A percentile compares a stretch with the other conserved stretches of the same genome.
Conservation (phyloP, 306 rosid species). For the Lupinus albus region DNA sequence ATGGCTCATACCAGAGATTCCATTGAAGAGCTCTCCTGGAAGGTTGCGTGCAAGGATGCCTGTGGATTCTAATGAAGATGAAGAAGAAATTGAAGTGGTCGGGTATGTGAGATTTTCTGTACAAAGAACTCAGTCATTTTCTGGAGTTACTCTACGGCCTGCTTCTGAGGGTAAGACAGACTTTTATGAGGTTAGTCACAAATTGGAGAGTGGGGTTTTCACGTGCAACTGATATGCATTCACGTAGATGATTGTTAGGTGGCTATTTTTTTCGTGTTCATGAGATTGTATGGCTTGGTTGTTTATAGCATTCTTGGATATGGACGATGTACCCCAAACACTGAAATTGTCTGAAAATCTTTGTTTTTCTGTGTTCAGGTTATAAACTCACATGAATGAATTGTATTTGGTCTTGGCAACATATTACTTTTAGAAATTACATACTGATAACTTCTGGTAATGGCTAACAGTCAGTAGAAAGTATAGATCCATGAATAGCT, state of each 20-base stretch:
- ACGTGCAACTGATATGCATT: slow-evolving; percentile 69
- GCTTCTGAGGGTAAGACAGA: slow-evolving; percentile 85
- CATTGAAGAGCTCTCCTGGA: slow-evolving; percentile 74
- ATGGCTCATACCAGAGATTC: slow-evolving; percentile 85
- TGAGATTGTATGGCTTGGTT: too few relatives aligned
- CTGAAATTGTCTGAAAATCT: slow-evolving; percentile 39
- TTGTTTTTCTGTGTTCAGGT: slow-evolving; percentile 43
- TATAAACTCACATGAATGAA: slow-evolving; percentile 43
- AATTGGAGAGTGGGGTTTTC: slow-evolving; percentile 75
- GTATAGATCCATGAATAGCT: slow-evolving; percentile 22
- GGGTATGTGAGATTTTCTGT: slow-evolving; percentile 74
- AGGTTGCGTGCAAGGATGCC: slow-evolving; percentile 87
- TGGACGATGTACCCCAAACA: slow-evolving; percentile 55
- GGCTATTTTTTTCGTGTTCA: slow-evolving; percentile 24
- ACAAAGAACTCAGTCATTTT: slow-evolving; percentile 64
- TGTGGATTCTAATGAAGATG: slow-evolving; percentile 67
- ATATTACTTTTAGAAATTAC: neutral
- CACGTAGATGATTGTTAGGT: slow-evolving; percentile 38
- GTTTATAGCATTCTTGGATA: too few relatives aligned
- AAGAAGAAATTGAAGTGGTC: slow-evolving; percentile 77
- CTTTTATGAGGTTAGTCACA: slow-evolving; percentile 86
- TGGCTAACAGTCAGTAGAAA: neutral
- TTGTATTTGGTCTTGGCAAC: slow-evolving; percentile 20
- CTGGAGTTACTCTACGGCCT: slow-evolving; percentile 75
- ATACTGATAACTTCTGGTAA: neutral